Percentiles rank a stretch among this genome's conserved stretches.
Conservation (phyloP, 129 eudicot species). For the Flaveria robusta region DNA sequence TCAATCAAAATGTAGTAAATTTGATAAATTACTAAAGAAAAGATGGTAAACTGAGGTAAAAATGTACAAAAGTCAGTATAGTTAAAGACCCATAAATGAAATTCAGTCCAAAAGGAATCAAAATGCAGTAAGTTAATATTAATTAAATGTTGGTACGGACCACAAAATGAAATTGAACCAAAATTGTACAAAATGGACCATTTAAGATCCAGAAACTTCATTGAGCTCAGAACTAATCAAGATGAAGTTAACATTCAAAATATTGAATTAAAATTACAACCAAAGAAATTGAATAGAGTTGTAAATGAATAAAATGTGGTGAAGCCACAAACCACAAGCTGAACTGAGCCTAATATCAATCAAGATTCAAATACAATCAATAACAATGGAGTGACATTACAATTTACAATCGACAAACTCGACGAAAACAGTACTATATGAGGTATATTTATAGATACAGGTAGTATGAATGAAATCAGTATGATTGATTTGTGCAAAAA, state of each 20-base stretch:
- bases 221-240: constrained; percentile 21
- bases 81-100: constrained; percentile 8
- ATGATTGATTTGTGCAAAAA: no score
- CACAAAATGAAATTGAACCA: constrained; percentile 22
- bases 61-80: constrained; percentile 1
- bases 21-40: neutral
- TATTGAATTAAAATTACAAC: neutral
- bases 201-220: constrained; percentile 17
- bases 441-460: no score
- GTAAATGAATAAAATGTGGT: constrained; percentile 4
- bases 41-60: constrained; percentile 1
- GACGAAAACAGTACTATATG: no score
- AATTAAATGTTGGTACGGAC: constrained; percentile 13
- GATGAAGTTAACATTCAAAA: constrained; percentile 3
- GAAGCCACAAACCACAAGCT: neutral
- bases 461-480: no score
- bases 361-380: constrained; percentile 5
- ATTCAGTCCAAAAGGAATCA: constrained; percentile 7
- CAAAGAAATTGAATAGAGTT: neutral
- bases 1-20: constrained; percentile 17
- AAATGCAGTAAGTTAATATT: constrained; percentile 15
- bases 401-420: no score
- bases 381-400: neutral
- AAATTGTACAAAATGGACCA: constrained; percentile 19
- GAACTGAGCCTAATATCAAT: constrained; percentile 13